A percentile compares a stretch with the other conserved stretches of the same genome.
Evolutionary conservation across 225 moss, liverwort and hornwort genomes (phyloP).

Genomic region (Takakia lepidozioides): DNA sequence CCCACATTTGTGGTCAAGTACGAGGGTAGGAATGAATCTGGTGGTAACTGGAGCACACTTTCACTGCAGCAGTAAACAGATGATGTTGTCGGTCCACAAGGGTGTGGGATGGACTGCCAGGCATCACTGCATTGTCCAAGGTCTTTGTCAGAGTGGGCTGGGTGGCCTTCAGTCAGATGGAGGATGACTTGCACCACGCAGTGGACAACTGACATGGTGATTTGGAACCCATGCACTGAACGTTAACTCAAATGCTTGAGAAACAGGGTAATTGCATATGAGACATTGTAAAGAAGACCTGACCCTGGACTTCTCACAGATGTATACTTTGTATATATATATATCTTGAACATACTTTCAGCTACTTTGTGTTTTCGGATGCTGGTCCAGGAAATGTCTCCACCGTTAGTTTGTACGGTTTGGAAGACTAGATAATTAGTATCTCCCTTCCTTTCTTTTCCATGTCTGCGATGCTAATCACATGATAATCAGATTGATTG

Average conservation of each 20-base stretch:
- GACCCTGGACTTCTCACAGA: constrained; percentile 1
- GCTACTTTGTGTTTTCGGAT: background rate
- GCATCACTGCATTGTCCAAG: no score
- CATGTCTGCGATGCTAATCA: no score
- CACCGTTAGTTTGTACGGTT: background rate
- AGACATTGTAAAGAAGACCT: background rate
- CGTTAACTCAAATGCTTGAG: background rate
- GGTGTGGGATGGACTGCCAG: no score
- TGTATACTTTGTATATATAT: constrained; percentile 1
- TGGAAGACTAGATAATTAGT: no score
- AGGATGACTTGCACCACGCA: no score
- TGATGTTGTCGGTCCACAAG: no score
- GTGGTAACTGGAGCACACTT: no score
- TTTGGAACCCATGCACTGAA: background rate
- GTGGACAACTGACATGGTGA: background rate
- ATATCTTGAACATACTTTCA: constrained; percentile 4
- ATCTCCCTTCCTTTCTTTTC: no score
- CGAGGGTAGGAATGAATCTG: no score
- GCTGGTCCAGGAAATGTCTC: background rate
- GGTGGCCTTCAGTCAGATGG: no score
- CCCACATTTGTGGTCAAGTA: constrained; percentile 1
- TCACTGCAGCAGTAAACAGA: constrained; percentile 1
- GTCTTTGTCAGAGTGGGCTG: no score
- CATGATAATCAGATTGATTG: no score
- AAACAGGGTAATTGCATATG: background rate